Evolutionary conservation across 2,329 filamentous ascomycete species (phyloP), one percentile per base, ranked within the genome.

Genomic region (Botryotinia narcissicola): DNA sequence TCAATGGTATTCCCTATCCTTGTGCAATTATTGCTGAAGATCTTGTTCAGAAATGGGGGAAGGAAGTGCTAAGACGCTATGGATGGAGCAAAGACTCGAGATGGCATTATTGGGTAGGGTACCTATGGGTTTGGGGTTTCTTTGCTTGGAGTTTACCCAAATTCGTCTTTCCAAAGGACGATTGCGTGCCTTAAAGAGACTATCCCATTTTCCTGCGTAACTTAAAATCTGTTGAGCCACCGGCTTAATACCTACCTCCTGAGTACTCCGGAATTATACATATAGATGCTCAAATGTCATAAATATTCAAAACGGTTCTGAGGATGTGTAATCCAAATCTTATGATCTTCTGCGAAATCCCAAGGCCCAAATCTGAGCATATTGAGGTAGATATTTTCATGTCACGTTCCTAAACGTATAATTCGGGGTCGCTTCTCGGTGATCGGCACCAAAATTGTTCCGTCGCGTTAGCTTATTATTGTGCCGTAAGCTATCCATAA

Each of bases 91-190:
- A 32, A 37, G 42, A 71, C 7, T 46, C 69, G 35, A 63, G 25
- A 32, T 71, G 25, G 57, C 40, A 35, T 64, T 51, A 64, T 54
- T 71, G 69, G 69, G 9, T 54, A 51, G 69, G 69, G 14, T 40
- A 63, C 51, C 44, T 71, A 40, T 63, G 57, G 69, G 59, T 71
- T 40, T 64, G 57, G 44, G 59, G 59, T 14, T 64, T 71, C 35
- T 71, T 64, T 40, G 29, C 69, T 54, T 71, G 59, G 59, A 54
- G 69, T 51, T 40, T 71, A 37, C 59, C 59, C 4, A 71, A 64
- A n/a, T 29, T 42, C 22, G 42, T 51, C 10, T 71, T 71, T 51
- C 59, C 69, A 51, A 62, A n/a, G 18, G 32, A 62, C 35, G 59
- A 71, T 40, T 71, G 59, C 59, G 7, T 61, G 37, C 20, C 29